Conservation (phyloP, 148 eudicot species). For the Spergularia marina region DNA sequence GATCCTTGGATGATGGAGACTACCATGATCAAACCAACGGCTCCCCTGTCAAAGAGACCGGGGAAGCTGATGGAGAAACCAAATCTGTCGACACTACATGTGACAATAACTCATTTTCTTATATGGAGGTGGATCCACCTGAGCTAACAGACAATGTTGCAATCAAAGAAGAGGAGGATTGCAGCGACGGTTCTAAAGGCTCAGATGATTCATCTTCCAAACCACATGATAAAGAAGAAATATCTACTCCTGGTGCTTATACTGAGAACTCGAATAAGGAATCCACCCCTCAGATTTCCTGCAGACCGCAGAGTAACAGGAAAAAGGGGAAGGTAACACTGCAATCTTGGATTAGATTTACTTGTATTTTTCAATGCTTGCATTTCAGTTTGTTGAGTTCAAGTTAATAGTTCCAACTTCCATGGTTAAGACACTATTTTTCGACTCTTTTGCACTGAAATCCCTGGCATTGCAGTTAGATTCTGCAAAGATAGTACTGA, state of each 20-base stretch:
- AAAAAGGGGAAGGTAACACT: conserved; percentile 60
- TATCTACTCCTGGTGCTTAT: conserved; percentile 15
- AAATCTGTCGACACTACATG: conserved; percentile 73
- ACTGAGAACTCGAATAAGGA: conserved; percentile 31
- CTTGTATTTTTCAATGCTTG: not conserved
- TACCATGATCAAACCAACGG: conserved; percentile 51
- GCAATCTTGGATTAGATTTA: not conserved
- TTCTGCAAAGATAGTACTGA: not conserved
- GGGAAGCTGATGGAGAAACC: conserved; percentile 54
- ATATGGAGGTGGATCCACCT: conserved; percentile 34
- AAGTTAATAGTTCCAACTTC: too few species aligned
- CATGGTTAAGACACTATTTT: too few species aligned
- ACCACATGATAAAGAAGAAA: conserved; percentile 25
- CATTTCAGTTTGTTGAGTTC: not conserved
- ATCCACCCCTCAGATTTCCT: conserved; percentile 27
- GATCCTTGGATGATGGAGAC: conserved; percentile 58
- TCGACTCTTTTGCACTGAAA: too few species aligned
- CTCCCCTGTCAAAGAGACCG: conserved; percentile 45
- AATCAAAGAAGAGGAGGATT: conserved; percentile 42
- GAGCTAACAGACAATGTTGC: conserved; percentile 23
- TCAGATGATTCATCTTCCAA: conserved; percentile 15
- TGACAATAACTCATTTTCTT: conserved; percentile 28
- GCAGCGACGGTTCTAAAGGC: conserved; percentile 29
- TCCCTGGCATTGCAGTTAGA: not conserved
- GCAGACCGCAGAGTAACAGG: conserved; percentile 41